Evolutionary conservation across 1,284 basidiomycete genomes (phyloP), one percentile per base, ranked within the genome.

Genomic region (Kalmanozyma brasiliensis): DNA sequence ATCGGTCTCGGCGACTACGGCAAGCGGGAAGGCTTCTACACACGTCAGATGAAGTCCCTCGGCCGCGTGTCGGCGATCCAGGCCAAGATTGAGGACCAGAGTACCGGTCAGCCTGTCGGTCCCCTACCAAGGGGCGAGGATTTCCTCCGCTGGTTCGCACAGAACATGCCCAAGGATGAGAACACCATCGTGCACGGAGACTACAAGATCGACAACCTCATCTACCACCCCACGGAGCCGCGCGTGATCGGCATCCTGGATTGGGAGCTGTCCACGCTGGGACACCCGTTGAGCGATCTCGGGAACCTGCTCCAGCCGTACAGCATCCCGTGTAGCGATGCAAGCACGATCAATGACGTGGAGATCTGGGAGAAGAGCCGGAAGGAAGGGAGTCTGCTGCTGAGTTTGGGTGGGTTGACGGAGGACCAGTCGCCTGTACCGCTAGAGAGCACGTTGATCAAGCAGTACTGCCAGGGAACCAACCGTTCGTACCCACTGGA

Each of bases 151-250:
- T 97, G 91, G 91, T 95, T 94, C 78, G 83, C 85, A 46, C 82
- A 83, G 35, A 86, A 91, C 73, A 85, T 93, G 49, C 93, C 92
- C 0, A 86, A 89, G 78, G 86, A 85, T 69, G 88, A 66, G 49
- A 89, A 83, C 29, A 60, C 56, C 17, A 88, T 95, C 66, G 92
- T 96, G 4, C 94, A 98, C 80, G 94, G 95, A 20, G 94, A 98
- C 83, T 98, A 93, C 82, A 98, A 98, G 83, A 86, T 96, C 20
- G 94, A 98, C 83, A 98, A 98, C 81, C 82, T 98, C 46, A 88
- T 98, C 63, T 98, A 94, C 84, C 94, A 97, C 79, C 91, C 91
- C 0, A 93, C 90, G 2, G 90, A 96, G 83, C 92, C 94, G 58
- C 85, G 88, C 41, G 93, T 98, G 2, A 94, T 98, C 74, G 94